Evolutionary conservation across 768 basidiomycete species (phyloP).

Genomic region (Psilocybe cyanescens): DNA sequence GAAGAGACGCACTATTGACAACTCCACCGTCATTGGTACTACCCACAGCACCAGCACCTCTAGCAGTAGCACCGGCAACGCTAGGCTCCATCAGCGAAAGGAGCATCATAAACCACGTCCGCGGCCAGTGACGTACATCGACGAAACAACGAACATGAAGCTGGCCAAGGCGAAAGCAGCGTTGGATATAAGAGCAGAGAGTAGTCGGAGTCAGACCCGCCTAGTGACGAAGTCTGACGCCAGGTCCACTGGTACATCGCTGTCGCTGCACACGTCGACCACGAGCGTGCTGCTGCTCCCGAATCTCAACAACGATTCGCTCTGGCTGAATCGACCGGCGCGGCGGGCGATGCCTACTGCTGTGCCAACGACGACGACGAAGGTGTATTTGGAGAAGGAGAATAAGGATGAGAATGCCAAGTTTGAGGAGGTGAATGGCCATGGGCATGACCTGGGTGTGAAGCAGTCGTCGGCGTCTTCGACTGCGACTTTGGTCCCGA

Average conservation of each 20-base stretch:
- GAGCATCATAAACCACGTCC: neutral
- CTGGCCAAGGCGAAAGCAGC: neutral
- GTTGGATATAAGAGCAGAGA: neutral
- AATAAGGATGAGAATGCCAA: neutral
- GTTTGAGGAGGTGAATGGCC: too few species aligned
- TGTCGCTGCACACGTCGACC: neutral
- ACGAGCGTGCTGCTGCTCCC: slow-evolving; percentile 5
- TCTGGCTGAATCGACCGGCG: slow-evolving; percentile 19
- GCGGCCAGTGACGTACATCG: slow-evolving; percentile 2
- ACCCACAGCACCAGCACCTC: neutral
- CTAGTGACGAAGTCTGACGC: neutral
- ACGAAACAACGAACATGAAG: neutral
- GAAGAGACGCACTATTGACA: slow-evolving; percentile 9
- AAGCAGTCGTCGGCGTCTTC: slow-evolving; percentile 3
- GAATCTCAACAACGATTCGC: slow-evolving; percentile 3
- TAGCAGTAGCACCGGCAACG: neutral
- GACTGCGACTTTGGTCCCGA: slow-evolving; percentile 1
- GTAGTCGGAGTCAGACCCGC: neutral
- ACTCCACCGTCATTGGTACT: neutral
- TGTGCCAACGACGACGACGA: neutral
- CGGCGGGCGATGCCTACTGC: neutral
- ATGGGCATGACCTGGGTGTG: too few species aligned
- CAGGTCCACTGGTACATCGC: neutral
- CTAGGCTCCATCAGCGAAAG: neutral
- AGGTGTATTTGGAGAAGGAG: neutral